A percentile compares a stretch with the other conserved stretches of the same genome.
These are phyloP conservation scores for Fraxinus latifolia DNA, from an alignment of 305 asterid species.

Conservation along the genomic window DNA sequence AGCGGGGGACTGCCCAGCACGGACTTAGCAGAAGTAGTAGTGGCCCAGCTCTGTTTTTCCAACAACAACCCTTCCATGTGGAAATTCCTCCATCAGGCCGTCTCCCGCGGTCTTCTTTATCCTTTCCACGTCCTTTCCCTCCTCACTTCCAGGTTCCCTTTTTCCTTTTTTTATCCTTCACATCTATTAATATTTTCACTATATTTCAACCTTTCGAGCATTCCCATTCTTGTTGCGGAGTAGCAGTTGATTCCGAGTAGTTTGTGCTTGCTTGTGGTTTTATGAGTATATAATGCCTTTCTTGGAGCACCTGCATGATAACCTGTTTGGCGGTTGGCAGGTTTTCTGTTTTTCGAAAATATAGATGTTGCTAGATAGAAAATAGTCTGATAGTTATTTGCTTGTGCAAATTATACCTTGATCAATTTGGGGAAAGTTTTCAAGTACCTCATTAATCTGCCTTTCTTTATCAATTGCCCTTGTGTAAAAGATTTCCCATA, in stretches of 20 bases:
- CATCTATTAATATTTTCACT: background rate
- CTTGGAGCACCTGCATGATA: background rate
- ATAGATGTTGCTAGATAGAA: background rate
- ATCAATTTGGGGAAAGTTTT: background rate
- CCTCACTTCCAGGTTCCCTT: constrained; percentile 23
- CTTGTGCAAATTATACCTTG: background rate
- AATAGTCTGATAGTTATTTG: background rate
- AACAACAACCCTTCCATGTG: constrained; percentile 21
- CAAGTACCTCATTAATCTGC: background rate
- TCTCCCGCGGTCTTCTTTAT: constrained; percentile 17
- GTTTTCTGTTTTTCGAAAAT: background rate
- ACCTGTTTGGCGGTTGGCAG: background rate
- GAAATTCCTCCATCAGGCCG: constrained; percentile 26
- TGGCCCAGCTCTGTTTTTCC: constrained; percentile 17
- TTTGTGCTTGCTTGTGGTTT: background rate
- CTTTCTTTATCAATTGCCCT: background rate
- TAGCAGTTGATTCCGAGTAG: background rate
- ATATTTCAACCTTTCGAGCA: background rate
- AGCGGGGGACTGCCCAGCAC: constrained; percentile 17
- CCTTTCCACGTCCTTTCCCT: constrained; percentile 25
- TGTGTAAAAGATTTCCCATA: background rate
- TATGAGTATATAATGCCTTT: background rate
- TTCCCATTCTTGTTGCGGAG: background rate
- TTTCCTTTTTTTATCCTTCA: background rate
- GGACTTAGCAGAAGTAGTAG: constrained; percentile 12